Percentiles rank a stretch among this genome's conserved stretches.
Evolutionary conservation across 2,329 filamentous ascomycete genomes (phyloP).

Genomic region (Xylaria sp.): DNA sequence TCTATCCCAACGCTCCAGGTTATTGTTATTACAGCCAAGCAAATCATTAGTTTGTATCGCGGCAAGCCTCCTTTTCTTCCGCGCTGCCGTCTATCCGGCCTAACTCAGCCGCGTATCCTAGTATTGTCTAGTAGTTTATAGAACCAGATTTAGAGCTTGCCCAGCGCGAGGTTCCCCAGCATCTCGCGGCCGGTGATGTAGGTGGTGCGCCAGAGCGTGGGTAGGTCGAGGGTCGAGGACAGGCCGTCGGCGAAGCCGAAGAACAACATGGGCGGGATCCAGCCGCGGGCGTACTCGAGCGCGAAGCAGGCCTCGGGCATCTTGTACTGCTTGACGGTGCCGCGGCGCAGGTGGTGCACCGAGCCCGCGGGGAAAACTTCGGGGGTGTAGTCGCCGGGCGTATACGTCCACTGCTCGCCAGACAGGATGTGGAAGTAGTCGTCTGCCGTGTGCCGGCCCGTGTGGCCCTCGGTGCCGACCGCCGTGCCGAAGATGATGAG

Average conservation of each 20-base stretch:
- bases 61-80: no score
- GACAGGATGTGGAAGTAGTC: conserved; percentile 94
- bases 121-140: neutral
- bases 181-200: conserved; percentile 80
- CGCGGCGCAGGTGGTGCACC: conserved; percentile 78
- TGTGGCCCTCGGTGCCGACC: conserved; percentile 87
- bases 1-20: conserved; percentile 7
- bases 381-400: conserved; percentile 72
- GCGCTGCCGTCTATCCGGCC: no score
- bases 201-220: conserved; percentile 84
- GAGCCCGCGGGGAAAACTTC: conserved; percentile 76
- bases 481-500: conserved; percentile 88
- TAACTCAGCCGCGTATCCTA: neutral
- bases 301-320: conserved; percentile 83
- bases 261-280: conserved; percentile 93
- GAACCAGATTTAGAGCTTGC: conserved; percentile 70
- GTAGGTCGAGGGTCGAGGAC: conserved; percentile 83
- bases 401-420: conserved; percentile 81
- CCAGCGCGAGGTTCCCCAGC: conserved; percentile 74
- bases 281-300: conserved; percentile 85
- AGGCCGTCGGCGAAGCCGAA: conserved; percentile 89
- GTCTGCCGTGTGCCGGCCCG: conserved; percentile 88
- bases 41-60: neutral
- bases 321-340: conserved; percentile 83
- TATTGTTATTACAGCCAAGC: conserved; percentile 7